Percentiles rank a stretch among this genome's conserved stretches.
Evolutionary conservation across 164 flowering plant genomes (phyloP).

Genomic region (Macadamia tetraphylla): DNA sequence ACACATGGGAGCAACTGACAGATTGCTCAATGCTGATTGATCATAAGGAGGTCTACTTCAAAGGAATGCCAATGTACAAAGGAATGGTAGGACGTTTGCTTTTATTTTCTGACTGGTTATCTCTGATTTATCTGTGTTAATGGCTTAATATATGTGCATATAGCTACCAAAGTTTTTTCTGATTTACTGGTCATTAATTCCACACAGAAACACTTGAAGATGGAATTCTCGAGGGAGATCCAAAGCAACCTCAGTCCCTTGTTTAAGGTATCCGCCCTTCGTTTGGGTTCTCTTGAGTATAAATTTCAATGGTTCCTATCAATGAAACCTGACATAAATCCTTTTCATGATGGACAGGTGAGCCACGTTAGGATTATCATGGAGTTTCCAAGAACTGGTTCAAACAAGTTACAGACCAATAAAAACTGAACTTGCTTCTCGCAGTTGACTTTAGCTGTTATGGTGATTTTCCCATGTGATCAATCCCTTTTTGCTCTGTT

Average conservation of each 20-base stretch:
- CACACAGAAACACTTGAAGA: constrained; percentile 42
- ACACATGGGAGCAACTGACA: constrained; percentile 70
- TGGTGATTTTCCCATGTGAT: no score
- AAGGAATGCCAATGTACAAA: constrained; percentile 82
- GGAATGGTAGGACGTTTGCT: constrained; percentile 57
- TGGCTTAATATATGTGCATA: not conserved
- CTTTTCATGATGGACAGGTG: constrained; percentile 44
- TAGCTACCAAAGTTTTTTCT: not conserved
- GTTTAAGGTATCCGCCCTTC: constrained; percentile 55
- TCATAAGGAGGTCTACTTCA: constrained; percentile 81
- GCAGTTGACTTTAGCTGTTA: constrained; percentile 45
- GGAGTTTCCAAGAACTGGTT: constrained; percentile 86
- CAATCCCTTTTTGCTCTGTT: no score
- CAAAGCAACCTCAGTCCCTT: constrained; percentile 80
- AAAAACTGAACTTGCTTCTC: constrained; percentile 43
- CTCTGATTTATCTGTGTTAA: not conserved
- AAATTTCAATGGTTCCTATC: no score
- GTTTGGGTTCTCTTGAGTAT: no score
- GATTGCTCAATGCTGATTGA: constrained; percentile 88
- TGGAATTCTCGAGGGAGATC: constrained; percentile 67
- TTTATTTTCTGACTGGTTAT: not conserved
- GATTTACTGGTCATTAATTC: not conserved
- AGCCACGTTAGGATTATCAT: constrained; percentile 65
- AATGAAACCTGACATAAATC: no score
- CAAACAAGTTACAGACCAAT: constrained; percentile 76